Evolutionary conservation across 805 yeast species (phyloP), one percentile per base, ranked within the genome.

Genomic region (Cyberlindnera misumaiensis): DNA sequence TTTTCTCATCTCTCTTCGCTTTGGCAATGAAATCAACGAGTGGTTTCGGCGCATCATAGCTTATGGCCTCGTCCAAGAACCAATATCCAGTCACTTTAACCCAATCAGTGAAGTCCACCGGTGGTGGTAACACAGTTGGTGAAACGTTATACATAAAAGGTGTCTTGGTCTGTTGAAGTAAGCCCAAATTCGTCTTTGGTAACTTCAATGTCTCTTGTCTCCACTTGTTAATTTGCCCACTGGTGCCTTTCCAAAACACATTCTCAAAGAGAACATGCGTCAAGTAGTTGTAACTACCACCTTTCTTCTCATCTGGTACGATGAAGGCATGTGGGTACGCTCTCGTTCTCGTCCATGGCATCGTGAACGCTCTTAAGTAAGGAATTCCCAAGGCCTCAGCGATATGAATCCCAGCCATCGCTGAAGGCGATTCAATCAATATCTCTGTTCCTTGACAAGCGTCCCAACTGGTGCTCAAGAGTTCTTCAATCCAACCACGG

Each of bases 301-400:
- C 96, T 57, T 83, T 73, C 55, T 83, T 86, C 60, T 85, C 94
- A 43, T 88, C 96, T 0, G 97, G 96, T 7, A 86, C 95, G 56
- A 89, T 77, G 47, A 90, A 88, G 0, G 97, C 97, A 66, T 90
- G 97, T 1, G 97, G 97, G 56, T 90, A 90, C 0, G 96, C 95
- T 48, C 95, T 70, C 1, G 97, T 89, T 44, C 95, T 65, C 0
- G 97, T 86, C 97, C 97, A 90, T 0, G 97, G 97, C 97, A 90
- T 90, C 0, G 97, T 90, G 56, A 90, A 90, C 0, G 97, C 97
- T 51, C 97, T 70, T 65, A 85, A 83, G 56, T 90, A 90, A 0
- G 97, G 95, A 40, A 90, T 83, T 15, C 78, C 75, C 41, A 90
- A 61, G 1, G 94, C 95, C 58, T 90, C 97, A 3, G 97, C 96